Percentiles rank a stretch among this genome's conserved stretches.
Evolutionary conservation across 345 rosid genomes (phyloP).

Genomic region (Syzygium jambos): DNA sequence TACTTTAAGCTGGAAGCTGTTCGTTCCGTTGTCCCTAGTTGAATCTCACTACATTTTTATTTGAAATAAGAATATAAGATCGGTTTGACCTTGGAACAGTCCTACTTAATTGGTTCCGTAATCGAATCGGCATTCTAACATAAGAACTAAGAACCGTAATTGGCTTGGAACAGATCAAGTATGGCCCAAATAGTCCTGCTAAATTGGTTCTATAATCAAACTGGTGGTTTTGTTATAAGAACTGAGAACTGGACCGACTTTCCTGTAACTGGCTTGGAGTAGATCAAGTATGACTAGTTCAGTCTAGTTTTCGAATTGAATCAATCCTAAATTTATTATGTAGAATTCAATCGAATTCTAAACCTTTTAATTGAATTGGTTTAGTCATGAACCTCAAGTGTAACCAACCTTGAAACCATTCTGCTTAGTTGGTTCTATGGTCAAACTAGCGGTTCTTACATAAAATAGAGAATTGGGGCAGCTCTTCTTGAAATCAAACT

Average conservation of each 20-base stretch:
- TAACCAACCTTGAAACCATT: not conserved
- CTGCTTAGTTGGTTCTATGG: fast-evolving
- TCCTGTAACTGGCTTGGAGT: not conserved
- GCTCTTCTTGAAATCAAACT: not conserved
- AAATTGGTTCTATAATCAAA: not conserved
- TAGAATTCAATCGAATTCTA: not conserved
- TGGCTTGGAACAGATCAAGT: no score
- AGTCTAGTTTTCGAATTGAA: fast-evolving
- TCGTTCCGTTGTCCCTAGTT: not conserved
- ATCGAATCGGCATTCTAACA: no score
- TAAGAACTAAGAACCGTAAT: no score
- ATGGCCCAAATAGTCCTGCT: not conserved
- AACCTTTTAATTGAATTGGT: not conserved
- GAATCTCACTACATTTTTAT: not conserved
- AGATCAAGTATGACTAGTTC: not conserved
- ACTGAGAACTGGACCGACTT: not conserved
- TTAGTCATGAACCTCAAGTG: not conserved
- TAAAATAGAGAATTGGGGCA: not conserved
- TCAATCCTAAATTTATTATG: not conserved
- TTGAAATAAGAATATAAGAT: not conserved
- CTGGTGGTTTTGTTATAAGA: not conserved
- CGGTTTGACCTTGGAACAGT: not conserved
- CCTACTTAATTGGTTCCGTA: not conserved
- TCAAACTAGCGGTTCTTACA: fast-evolving
- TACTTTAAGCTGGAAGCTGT: not conserved